Percentiles rank a stretch among this genome's conserved stretches.
phyloP scores from a whole-genome alignment of 2,329 filamentous ascomycete species.

The Diaporthe longicolla region DNA sequence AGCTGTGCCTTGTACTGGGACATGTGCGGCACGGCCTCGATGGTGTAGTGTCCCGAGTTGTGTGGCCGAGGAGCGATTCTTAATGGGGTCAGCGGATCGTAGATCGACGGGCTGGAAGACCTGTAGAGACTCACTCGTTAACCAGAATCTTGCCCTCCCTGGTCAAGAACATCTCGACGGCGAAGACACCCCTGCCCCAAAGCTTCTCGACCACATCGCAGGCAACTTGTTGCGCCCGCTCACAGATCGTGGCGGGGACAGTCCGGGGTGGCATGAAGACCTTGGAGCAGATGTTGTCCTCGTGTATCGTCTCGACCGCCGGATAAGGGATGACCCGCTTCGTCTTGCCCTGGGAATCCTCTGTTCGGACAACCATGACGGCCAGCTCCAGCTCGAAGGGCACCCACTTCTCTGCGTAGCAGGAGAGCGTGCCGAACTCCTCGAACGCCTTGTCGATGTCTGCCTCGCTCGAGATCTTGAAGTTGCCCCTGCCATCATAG shows the following conservation, averaged over 20 bases:
- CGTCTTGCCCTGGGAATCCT: conserved; percentile 70
- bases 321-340: conserved; percentile 79
- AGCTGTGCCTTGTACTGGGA: conserved; percentile 96
- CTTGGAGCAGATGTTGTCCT: conserved; percentile 95
- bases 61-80: conserved; percentile 83
- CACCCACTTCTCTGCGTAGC: conserved; percentile 93
- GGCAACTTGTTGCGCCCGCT: conserved; percentile 81
- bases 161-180: conserved; percentile 94
- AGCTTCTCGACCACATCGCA: conserved; percentile 84
- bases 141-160: conserved; percentile 67
- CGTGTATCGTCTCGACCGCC: conserved; percentile 93
- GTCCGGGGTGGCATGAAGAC: conserved; percentile 87
- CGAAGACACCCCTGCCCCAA: conserved; percentile 92
- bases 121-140: conserved; percentile 5
- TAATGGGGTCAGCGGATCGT: conserved; percentile 44
- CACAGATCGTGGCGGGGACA: conserved; percentile 71
- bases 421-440: conserved; percentile 76
- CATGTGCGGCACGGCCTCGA: conserved; percentile 87
- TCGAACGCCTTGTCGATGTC: conserved; percentile 75
- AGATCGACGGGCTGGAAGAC: conserved; percentile 31
- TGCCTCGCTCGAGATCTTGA: conserved; percentile 60
- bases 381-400: conserved; percentile 89
- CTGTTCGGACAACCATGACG: conserved; percentile 94
- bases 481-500: conserved; percentile 88
- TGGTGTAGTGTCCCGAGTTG: conserved; percentile 96